phyloP scores from a whole-genome alignment of 768 basidiomycete genomes.

The Tulasnella sp. region DNA sequence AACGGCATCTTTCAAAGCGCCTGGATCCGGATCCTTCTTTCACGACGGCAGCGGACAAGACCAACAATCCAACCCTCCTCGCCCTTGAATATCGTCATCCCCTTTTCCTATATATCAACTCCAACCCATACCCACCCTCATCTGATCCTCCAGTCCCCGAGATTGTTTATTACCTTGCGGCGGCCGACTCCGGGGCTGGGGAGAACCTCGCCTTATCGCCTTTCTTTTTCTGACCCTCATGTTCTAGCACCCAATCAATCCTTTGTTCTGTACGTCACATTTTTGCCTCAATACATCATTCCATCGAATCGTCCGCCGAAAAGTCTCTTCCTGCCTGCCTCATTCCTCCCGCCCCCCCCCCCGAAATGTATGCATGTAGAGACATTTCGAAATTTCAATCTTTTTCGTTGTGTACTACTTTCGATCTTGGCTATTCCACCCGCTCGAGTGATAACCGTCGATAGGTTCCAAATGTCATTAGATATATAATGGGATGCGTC shows the following conservation, averaged over 20 bases:
- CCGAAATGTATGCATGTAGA: neutral
- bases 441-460: neutral
- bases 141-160: neutral
- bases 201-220: neutral
- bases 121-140: neutral
- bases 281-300: neutral
- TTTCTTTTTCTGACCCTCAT: neutral
- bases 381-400: neutral
- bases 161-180: neutral
- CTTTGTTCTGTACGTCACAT: neutral
- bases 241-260: neutral
- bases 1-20: neutral
- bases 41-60: neutral
- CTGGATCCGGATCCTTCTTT: neutral
- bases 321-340: neutral
- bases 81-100: neutral
- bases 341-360: neutral
- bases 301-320: conserved; percentile 1
- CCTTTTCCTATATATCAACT: neutral
- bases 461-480: neutral
- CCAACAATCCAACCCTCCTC: neutral
- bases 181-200: conserved; percentile 11
- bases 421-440: neutral
- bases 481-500: neutral
- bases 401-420: neutral